phyloP scores from a whole-genome alignment of 2,329 filamentous ascomycete species.

The Fusarium mangiferae region DNA sequence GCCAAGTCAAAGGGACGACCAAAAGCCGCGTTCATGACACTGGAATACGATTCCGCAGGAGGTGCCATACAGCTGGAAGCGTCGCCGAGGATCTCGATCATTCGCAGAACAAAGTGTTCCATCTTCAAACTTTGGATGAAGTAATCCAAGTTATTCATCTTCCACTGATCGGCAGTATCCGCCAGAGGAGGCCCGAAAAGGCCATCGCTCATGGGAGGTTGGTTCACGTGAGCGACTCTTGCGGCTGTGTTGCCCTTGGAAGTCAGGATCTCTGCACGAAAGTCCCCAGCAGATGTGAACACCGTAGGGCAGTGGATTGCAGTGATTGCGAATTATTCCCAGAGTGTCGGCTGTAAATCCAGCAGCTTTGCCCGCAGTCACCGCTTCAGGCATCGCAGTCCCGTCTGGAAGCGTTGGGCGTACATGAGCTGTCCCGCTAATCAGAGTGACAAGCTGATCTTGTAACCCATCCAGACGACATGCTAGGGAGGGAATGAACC shows the following conservation, averaged over 20 bases:
- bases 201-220: not conserved
- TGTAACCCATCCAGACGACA: not conserved
- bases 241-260: fast-evolving
- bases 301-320: not conserved
- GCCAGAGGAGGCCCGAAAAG: not conserved
- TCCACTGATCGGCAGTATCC: not conserved
- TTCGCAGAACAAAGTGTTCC: fast-evolving
- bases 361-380: fast-evolving
- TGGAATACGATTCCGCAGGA: not conserved
- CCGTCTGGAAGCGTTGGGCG: not conserved
- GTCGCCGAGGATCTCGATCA: not conserved
- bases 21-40: not conserved
- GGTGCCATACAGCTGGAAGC: not conserved
- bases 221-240: fast-evolving
- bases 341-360: not conserved
- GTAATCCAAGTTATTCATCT: not conserved
- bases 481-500: not conserved
- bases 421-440: not conserved
- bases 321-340: not conserved
- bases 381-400: not conserved
- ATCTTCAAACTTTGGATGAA: not conserved
- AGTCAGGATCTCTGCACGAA: not conserved
- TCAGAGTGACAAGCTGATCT: not conserved
- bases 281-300: not conserved
- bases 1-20: not conserved